phyloP scores from a whole-genome alignment of 441 rosid genomes.

The Erodium moschatum region DNA sequence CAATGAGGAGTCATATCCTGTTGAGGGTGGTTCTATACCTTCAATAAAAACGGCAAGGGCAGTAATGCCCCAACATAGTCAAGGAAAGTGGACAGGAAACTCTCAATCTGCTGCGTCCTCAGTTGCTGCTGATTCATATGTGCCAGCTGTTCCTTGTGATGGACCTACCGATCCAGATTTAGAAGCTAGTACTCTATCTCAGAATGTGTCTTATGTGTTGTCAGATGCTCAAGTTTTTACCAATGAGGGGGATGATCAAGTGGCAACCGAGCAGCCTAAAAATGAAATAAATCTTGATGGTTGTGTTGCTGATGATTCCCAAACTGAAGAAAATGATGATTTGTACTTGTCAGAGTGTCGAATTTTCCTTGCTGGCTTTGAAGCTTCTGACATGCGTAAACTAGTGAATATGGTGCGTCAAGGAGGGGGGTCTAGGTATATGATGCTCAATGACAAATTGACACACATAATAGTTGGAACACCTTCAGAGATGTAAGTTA shows the following conservation, averaged over 20 bases:
- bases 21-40: constrained; percentile 45
- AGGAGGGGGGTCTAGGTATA: constrained; percentile 89
- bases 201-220: constrained; percentile 48
- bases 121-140: constrained; percentile 39
- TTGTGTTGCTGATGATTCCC: constrained; percentile 70
- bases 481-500: constrained; percentile 81
- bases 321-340: constrained; percentile 74
- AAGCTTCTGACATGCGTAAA: constrained; percentile 73
- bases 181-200: constrained; percentile 69
- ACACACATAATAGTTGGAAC: constrained; percentile 84
- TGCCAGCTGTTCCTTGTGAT: constrained; percentile 31
- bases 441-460: constrained; percentile 54
- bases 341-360: constrained; percentile 85
- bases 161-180: constrained; percentile 52
- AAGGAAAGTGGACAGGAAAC: constrained; percentile 37
- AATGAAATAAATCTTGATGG: constrained; percentile 43
- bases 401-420: constrained; percentile 65
- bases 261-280: constrained; percentile 29
- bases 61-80: constrained; percentile 40
- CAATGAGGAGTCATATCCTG: constrained; percentile 80
- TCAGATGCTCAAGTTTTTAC: constrained; percentile 36
- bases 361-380: constrained; percentile 73
- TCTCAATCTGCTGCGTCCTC: constrained; percentile 33
- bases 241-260: constrained; percentile 37
- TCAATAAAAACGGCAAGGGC: constrained; percentile 34